These are phyloP conservation scores for Holtermanniella nyarrowii DNA, from an alignment of 768 basidiomycete genomes.

Conservation along the genomic window DNA sequence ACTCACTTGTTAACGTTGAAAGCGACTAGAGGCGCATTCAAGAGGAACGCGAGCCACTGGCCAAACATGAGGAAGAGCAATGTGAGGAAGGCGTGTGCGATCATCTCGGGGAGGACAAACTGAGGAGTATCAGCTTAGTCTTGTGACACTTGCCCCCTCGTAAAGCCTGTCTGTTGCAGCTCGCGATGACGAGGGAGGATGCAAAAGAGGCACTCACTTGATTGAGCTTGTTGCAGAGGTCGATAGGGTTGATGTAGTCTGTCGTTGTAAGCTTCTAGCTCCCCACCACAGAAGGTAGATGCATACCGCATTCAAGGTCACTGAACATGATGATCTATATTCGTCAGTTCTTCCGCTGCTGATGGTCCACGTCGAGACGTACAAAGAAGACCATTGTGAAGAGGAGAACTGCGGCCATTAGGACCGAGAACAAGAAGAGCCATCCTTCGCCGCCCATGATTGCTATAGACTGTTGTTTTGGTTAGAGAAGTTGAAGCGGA, in stretches of 20 bases:
- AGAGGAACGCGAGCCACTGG: slow-evolving; percentile 85
- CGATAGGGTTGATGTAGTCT: slow-evolving; percentile 99
- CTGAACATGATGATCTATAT: slow-evolving; percentile 98
- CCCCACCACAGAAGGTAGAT: not conserved
- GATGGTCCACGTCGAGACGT: not conserved
- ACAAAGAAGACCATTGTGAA: slow-evolving; percentile 99
- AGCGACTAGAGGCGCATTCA: slow-evolving; percentile 76
- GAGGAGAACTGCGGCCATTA: slow-evolving; percentile 84
- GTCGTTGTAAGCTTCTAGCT: not conserved
- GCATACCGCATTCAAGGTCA: slow-evolving; percentile 76
- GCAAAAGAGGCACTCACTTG: slow-evolving; percentile 55
- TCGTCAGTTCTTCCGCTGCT: slow-evolving; percentile 2
- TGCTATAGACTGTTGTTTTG: too few relatives aligned
- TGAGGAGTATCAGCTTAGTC: slow-evolving; percentile 38
- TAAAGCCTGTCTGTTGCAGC: not conserved
- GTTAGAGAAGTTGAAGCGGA: too few relatives aligned
- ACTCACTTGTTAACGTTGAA: slow-evolving; percentile 92
- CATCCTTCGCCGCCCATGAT: slow-evolving; percentile 52
- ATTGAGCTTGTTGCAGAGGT: slow-evolving; percentile 98
- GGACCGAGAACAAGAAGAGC: slow-evolving; percentile 93
- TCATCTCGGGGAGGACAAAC: slow-evolving; percentile 97
- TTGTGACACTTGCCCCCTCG: not conserved
- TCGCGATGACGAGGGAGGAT: not conserved
- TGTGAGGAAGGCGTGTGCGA: slow-evolving; percentile 83
- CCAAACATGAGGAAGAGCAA: slow-evolving; percentile 83